Percentiles rank a stretch among this genome's conserved stretches.
These are phyloP conservation scores for Penicillium hesseltinei DNA, from an alignment of 2,329 filamentous ascomycete genomes.

Conservation along the genomic window DNA sequence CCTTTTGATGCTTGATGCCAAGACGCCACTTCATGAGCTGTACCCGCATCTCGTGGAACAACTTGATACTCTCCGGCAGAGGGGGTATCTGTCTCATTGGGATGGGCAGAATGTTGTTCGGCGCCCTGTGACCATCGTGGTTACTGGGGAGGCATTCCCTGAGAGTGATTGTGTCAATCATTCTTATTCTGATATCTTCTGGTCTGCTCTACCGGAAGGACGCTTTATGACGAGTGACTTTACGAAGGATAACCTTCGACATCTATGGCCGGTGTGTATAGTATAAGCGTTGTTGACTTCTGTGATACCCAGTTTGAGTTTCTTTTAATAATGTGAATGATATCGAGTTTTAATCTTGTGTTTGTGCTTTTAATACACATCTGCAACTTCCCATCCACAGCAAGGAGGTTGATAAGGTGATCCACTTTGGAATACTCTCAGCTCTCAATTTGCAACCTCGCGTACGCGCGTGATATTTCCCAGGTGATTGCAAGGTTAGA, in stretches of 20 bases:
- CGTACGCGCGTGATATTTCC: neutral
- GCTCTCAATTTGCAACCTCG: neutral
- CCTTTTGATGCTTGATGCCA: slow-evolving; percentile 26
- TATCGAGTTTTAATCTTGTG: neutral
- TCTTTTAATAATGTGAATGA: neutral
- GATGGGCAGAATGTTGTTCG: slow-evolving; percentile 19
- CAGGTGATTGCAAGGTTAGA: neutral
- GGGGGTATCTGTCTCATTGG: slow-evolving; percentile 26
- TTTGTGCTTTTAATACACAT: neutral
- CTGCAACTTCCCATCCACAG: neutral
- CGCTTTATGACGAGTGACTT: neutral
- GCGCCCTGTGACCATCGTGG: slow-evolving; percentile 26
- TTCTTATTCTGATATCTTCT: slow-evolving; percentile 18
- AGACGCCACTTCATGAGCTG: slow-evolving; percentile 14
- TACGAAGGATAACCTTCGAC: slow-evolving; percentile 1
- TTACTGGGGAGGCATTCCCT: slow-evolving; percentile 15
- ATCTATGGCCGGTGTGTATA: slow-evolving; percentile 15
- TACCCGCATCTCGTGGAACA: slow-evolving; percentile 22
- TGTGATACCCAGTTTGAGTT: slow-evolving; percentile 20
- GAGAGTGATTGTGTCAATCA: slow-evolving; percentile 5
- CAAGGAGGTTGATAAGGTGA: neutral
- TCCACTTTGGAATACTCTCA: neutral
- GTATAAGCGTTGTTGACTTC: slow-evolving; percentile 5
- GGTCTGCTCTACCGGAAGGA: slow-evolving; percentile 4
- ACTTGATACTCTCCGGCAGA: slow-evolving; percentile 20